Percentiles rank a stretch among this genome's conserved stretches.
Evolutionary conservation across 179 eudicot species (phyloP).

Genomic region (Silene coronaria): DNA sequence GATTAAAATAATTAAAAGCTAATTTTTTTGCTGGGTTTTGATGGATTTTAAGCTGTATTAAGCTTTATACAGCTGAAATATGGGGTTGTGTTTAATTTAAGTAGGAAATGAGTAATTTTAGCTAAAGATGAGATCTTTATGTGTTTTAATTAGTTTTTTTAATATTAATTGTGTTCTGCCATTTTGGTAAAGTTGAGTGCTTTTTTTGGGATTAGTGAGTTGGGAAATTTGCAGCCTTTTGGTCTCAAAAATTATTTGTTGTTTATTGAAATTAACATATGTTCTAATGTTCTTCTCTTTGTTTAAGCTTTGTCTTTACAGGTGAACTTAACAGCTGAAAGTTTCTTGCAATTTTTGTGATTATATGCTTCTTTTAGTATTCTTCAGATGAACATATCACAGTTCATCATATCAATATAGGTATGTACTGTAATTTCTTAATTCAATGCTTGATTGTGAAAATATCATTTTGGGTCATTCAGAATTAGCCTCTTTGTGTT

Average conservation of each 20-base stretch:
- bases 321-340: constrained; percentile 2
- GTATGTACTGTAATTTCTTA: constrained; percentile 21
- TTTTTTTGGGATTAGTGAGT: constrained; percentile 35
- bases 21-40: constrained; percentile 1
- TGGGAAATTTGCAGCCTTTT: constrained; percentile 24
- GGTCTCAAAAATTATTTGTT: neutral
- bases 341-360: neutral
- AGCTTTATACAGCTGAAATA: constrained; percentile 10
- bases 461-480: neutral
- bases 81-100: constrained; percentile 13
- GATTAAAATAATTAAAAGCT: neutral
- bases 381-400: constrained; percentile 25
- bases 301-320: constrained; percentile 17
- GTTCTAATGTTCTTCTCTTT: constrained; percentile 21
- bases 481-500: too few relatives aligned
- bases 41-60: constrained; percentile 10
- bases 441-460: neutral
- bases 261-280: constrained; percentile 16
- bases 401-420: constrained; percentile 15
- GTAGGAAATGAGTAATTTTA: neutral
- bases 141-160: constrained; percentile 11
- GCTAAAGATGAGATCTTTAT: constrained; percentile 15
- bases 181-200: constrained; percentile 23
- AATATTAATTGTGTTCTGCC: constrained; percentile 18
- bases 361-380: neutral